A percentile compares a stretch with the other conserved stretches of the same genome.
These are phyloP conservation scores for Colletotrichum siamense DNA, from an alignment of 2,329 filamentous ascomycete species.

Conservation along the genomic window DNA sequence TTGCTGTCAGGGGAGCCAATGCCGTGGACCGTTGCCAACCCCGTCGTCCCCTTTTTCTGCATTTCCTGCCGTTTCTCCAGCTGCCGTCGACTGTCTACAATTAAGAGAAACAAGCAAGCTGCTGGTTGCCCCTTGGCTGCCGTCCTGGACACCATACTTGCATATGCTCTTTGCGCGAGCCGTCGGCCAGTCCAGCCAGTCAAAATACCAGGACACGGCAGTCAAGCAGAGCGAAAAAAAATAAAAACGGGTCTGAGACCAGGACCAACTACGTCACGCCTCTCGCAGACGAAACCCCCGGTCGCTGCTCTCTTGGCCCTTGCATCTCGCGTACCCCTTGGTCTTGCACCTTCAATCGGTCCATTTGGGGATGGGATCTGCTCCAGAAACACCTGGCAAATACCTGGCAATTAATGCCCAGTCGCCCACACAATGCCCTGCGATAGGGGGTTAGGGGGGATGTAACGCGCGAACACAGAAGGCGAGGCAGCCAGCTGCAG, in stretches of 20 bases:
- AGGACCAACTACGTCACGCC: conserved; percentile 23
- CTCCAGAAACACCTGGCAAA: conserved; percentile 2
- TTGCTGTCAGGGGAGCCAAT: background rate
- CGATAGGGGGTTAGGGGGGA: background rate
- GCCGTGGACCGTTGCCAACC: background rate
- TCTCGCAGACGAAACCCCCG: conserved; percentile 13
- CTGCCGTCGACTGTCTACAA: background rate
- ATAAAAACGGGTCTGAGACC: conserved; percentile 9
- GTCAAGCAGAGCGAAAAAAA: background rate
- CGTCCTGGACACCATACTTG: background rate
- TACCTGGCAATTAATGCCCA: conserved; percentile 4
- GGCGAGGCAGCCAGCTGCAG: background rate
- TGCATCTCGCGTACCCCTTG: conserved; percentile 18
- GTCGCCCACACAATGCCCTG: background rate
- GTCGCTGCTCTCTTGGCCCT: conserved; percentile 17
- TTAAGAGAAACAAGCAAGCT: background rate
- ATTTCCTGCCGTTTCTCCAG: background rate
- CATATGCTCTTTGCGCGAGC: background rate
- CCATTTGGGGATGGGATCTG: conserved; percentile 10
- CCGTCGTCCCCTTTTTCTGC: background rate
- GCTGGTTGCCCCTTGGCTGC: background rate
- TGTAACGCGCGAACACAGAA: background rate
- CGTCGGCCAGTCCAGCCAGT: background rate
- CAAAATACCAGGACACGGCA: background rate
- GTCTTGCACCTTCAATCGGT: conserved; percentile 8